phyloP scores from a whole-genome alignment of 2,329 filamentous ascomycete species.

The Sarocladiaceae sp. region DNA sequence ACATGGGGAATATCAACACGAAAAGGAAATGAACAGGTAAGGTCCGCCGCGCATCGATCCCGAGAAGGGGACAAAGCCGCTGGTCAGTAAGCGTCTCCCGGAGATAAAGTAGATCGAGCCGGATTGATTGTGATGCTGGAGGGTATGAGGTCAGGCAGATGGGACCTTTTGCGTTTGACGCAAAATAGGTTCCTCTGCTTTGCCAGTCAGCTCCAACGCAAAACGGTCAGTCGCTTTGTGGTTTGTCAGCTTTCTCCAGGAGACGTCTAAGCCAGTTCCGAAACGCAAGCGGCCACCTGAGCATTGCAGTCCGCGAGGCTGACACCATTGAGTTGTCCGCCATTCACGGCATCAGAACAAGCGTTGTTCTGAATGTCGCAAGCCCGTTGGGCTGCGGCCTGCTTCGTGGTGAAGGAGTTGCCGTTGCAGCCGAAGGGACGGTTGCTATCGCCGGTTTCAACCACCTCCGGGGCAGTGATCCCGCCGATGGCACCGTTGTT shows the following conservation, averaged over 20 bases:
- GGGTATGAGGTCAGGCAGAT: constrained; percentile 5
- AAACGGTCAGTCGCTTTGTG: not conserved
- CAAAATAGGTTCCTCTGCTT: constrained; percentile 8
- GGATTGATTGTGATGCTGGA: not conserved
- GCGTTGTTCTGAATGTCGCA: constrained; percentile 59
- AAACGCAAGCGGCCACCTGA: constrained; percentile 42
- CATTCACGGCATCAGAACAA: constrained; percentile 52
- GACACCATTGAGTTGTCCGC: constrained; percentile 33
- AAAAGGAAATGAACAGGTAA: constrained; percentile 8
- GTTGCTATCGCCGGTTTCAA: constrained; percentile 36
- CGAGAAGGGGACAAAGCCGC: constrained; percentile 6
- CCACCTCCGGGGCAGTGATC: constrained; percentile 43
- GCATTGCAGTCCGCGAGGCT: constrained; percentile 45
- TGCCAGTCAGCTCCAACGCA: constrained; percentile 8
- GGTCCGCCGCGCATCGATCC: constrained; percentile 5
- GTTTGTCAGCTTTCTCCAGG: not conserved
- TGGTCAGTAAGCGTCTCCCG: constrained; percentile 8
- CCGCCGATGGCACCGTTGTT: constrained; percentile 39
- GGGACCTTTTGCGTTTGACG: constrained; percentile 15
- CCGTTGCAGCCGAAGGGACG: constrained; percentile 53
- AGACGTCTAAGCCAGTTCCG: constrained; percentile 19
- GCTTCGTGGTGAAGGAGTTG: constrained; percentile 49
- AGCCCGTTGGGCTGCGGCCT: constrained; percentile 50
- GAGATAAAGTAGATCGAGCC: not conserved
- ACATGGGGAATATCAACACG: constrained; percentile 9